phyloP scores from a whole-genome alignment of 2,329 filamentous ascomycete species.

The Colletotrichum tanaceti region DNA sequence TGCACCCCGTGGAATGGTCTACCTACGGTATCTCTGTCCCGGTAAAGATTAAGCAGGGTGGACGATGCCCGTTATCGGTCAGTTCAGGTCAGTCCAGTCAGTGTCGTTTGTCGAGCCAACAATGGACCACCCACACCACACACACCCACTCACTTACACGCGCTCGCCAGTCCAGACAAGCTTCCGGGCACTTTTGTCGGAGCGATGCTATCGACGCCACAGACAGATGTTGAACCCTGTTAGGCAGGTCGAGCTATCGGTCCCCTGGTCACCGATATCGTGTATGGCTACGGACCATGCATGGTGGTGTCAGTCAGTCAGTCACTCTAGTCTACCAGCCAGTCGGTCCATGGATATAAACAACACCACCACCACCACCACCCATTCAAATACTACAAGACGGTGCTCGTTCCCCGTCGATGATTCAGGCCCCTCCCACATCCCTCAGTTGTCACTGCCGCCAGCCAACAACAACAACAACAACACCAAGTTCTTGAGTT shows the following conservation, averaged over 20 bases:
- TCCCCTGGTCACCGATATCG: slow-evolving; percentile 33
- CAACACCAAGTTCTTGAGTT: slow-evolving; percentile 29
- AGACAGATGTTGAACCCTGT: slow-evolving; percentile 12
- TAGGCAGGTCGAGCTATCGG: slow-evolving; percentile 38
- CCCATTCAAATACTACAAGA: slow-evolving; percentile 36
- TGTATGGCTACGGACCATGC: slow-evolving; percentile 10
- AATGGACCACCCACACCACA: slow-evolving; percentile 6
- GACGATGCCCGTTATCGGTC: slow-evolving; percentile 21
- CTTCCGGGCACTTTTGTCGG: slow-evolving; percentile 24
- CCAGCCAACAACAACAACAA: too few species aligned
- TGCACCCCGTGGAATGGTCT: too few species aligned
- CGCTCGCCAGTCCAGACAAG: slow-evolving; percentile 18
- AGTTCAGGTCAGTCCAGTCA: slow-evolving; percentile 9
- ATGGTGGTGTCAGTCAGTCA: too few species aligned
- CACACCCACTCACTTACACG: slow-evolving; percentile 3
- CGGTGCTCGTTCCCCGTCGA: slow-evolving; percentile 3
- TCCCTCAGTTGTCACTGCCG: slow-evolving; percentile 23
- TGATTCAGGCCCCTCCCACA: not conserved
- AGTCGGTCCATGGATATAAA: not conserved
- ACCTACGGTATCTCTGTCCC: too few species aligned
- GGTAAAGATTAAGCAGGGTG: not conserved
- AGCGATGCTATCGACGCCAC: not conserved
- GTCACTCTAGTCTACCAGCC: too few species aligned
- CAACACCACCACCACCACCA: slow-evolving; percentile 3
- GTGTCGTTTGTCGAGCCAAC: slow-evolving; percentile 20